phyloP scores from a whole-genome alignment of 1,284 basidiomycete genomes.

The Trametes pubescens region DNA sequence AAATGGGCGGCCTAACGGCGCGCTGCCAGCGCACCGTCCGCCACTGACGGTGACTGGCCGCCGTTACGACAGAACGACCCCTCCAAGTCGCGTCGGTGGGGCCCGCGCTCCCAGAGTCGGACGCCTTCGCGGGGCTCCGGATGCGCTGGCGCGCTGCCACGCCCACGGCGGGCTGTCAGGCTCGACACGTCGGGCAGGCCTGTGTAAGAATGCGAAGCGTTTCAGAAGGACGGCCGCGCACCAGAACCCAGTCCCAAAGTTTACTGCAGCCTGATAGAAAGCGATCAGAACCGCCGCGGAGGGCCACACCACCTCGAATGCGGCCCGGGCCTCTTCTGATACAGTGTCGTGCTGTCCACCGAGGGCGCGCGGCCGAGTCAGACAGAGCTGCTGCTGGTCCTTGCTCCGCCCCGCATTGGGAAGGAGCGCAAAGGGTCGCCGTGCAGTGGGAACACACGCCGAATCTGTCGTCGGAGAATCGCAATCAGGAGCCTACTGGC shows the following conservation, averaged over 20 bases:
- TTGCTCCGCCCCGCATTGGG: conserved; percentile 11
- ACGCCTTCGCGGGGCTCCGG: conserved; percentile 4
- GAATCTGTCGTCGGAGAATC: conserved; percentile 24
- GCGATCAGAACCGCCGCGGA: conserved; percentile 17
- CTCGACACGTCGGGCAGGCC: conserved; percentile 19
- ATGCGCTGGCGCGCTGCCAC: conserved; percentile 14
- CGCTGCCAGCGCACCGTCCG: neutral
- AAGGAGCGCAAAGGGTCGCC: conserved; percentile 21
- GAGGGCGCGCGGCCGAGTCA: conserved; percentile 1
- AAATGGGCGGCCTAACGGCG: neutral
- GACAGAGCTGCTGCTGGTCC: neutral
- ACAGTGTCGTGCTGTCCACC: neutral
- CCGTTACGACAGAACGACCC: neutral
- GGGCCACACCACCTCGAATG: conserved; percentile 4
- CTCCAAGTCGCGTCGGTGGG: neutral
- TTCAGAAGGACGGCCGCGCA: conserved; percentile 22
- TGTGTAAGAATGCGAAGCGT: conserved; percentile 19
- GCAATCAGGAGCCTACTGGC: conserved; percentile 14
- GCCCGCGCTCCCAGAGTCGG: conserved; percentile 5
- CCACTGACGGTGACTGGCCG: neutral
- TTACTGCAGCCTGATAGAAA: conserved; percentile 25
- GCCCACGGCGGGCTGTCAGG: conserved; percentile 22
- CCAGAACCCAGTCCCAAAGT: conserved; percentile 23
- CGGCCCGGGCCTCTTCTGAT: conserved; percentile 6
- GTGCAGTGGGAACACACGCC: conserved; percentile 18